A percentile compares a stretch with the other conserved stretches of the same genome.
Conservation (phyloP, 805 yeast genomes). For the Candida stauntonica region DNA sequence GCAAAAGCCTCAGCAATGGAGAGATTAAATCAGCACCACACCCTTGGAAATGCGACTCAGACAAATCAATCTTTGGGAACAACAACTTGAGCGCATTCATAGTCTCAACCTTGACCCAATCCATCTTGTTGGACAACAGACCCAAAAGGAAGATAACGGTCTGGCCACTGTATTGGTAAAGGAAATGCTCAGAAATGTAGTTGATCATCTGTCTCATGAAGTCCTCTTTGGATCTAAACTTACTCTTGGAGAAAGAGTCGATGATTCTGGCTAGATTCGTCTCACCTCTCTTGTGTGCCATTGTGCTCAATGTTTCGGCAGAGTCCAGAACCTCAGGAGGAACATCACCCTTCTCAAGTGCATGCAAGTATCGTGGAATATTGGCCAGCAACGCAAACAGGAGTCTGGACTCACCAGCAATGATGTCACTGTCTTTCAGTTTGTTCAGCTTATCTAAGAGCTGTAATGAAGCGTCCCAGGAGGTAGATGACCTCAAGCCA, state of each 20-base stretch:
- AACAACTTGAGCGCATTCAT: constrained; percentile 70
- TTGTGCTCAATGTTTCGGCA: constrained; percentile 50
- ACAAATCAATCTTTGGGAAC: constrained; percentile 73
- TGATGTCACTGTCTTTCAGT: constrained; percentile 66
- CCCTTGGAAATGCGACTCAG: constrained; percentile 73
- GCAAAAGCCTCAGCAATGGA: constrained; percentile 72
- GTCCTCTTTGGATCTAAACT: constrained; percentile 88
- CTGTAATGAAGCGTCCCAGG: constrained; percentile 73
- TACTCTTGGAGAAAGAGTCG: constrained; percentile 67
- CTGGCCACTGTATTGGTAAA: constrained; percentile 71
- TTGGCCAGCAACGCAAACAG: constrained; percentile 71
- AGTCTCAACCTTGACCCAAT: constrained; percentile 79
- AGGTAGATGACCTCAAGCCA: constrained; percentile 77
- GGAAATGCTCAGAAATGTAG: constrained; percentile 61
- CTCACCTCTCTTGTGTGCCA: constrained; percentile 57
- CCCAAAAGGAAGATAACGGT: constrained; percentile 75
- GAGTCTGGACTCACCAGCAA: constrained; percentile 67
- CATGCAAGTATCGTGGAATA: constrained; percentile 79
- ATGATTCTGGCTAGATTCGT: constrained; percentile 65
- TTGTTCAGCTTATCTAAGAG: constrained; percentile 68
- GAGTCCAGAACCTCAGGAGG: constrained; percentile 46
- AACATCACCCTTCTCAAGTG: constrained; percentile 57
- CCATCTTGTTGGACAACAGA: constrained; percentile 65
- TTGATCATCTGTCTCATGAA: constrained; percentile 77
- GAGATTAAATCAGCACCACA: constrained; percentile 94